phyloP scores from a whole-genome alignment of 2,329 filamentous ascomycete species.

The Hortaea werneckii region DNA sequence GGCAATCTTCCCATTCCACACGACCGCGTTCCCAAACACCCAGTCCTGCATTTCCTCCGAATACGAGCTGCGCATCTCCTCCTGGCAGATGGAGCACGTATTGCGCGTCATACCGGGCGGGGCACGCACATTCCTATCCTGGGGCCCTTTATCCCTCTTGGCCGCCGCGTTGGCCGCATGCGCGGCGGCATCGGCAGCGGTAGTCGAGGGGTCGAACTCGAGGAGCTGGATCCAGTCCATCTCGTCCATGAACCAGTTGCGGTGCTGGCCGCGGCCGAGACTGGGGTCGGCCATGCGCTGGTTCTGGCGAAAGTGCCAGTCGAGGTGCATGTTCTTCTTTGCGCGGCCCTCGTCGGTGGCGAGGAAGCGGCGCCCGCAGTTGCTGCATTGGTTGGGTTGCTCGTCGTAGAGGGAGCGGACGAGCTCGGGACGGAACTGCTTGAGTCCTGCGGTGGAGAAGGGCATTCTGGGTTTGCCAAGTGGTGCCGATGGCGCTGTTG shows the following conservation, averaged over 20 bases:
- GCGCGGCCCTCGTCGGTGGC: slow-evolving; percentile 66
- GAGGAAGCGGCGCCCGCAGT: slow-evolving; percentile 80
- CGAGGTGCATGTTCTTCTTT: slow-evolving; percentile 84
- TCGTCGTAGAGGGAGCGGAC: slow-evolving; percentile 68
- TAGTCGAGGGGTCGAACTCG: slow-evolving; percentile 58
- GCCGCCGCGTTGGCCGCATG: slow-evolving; percentile 9
- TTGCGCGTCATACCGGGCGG: slow-evolving; percentile 67
- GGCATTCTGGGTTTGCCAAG: slow-evolving; percentile 11
- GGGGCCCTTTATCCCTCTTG: slow-evolving; percentile 40
- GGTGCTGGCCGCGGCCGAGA: slow-evolving; percentile 68
- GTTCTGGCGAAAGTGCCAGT: slow-evolving; percentile 96
- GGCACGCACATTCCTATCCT: slow-evolving; percentile 66
- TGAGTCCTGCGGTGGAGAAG: slow-evolving; percentile 21
- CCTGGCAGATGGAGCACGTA: slow-evolving; percentile 88
- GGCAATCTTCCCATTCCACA: slow-evolving; percentile 69
- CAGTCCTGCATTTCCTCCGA: slow-evolving; percentile 89
- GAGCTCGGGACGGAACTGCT: slow-evolving; percentile 57
- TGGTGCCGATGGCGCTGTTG: slow-evolving; percentile 7
- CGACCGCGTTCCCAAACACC: slow-evolving; percentile 85
- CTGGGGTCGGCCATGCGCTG: slow-evolving; percentile 77
- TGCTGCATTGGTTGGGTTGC: slow-evolving; percentile 76
- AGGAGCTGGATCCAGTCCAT: slow-evolving; percentile 83
- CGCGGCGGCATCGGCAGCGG: slow-evolving; percentile 32
- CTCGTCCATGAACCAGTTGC: slow-evolving; percentile 92
- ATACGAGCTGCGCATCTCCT: slow-evolving; percentile 87